Conservation (phyloP, 1,139 yeast species). For the Pichia sp. region DNA sequence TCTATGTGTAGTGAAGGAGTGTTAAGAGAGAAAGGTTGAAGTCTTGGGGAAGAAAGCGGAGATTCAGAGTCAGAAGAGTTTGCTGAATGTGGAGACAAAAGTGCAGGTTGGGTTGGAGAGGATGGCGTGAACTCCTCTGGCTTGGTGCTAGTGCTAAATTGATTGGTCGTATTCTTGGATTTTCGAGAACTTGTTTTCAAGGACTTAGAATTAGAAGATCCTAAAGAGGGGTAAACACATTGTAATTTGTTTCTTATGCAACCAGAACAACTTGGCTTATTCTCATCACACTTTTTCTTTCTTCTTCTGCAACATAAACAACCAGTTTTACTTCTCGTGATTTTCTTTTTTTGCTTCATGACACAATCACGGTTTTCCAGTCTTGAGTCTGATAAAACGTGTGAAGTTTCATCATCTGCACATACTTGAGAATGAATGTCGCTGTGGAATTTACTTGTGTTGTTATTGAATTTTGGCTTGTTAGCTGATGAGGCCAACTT, state of each 20-base stretch:
- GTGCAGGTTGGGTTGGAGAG: slow-evolving; percentile 10
- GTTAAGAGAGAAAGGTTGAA: slow-evolving; percentile 10
- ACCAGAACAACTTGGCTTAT: slow-evolving; percentile 41
- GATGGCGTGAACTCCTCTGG: slow-evolving; percentile 2
- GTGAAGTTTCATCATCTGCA: no score
- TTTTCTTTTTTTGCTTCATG: slow-evolving; percentile 24
- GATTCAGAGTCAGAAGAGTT: slow-evolving; percentile 17
- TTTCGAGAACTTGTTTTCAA: neutral
- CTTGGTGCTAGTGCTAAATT: no score
- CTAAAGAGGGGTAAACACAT: slow-evolving; percentile 38
- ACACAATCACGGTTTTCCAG: no score
- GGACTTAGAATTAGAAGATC: slow-evolving; percentile 14
- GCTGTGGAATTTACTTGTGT: neutral
- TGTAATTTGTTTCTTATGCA: slow-evolving; percentile 37
- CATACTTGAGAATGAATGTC: neutral
- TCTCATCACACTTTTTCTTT: slow-evolving; percentile 51
- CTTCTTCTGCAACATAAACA: slow-evolving; percentile 40
- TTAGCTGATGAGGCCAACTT: slow-evolving; percentile 4
- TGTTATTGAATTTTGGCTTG: neutral
- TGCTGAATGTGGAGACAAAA: slow-evolving; percentile 16
- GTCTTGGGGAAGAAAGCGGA: slow-evolving; percentile 22
- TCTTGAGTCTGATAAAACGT: no score
- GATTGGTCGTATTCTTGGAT: slow-evolving; percentile 1
- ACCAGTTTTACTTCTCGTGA: slow-evolving; percentile 32
- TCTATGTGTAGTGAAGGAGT: neutral